Conservation (phyloP, 495 filamentous ascomycete genomes). For the Talaromyces borbonicus region DNA sequence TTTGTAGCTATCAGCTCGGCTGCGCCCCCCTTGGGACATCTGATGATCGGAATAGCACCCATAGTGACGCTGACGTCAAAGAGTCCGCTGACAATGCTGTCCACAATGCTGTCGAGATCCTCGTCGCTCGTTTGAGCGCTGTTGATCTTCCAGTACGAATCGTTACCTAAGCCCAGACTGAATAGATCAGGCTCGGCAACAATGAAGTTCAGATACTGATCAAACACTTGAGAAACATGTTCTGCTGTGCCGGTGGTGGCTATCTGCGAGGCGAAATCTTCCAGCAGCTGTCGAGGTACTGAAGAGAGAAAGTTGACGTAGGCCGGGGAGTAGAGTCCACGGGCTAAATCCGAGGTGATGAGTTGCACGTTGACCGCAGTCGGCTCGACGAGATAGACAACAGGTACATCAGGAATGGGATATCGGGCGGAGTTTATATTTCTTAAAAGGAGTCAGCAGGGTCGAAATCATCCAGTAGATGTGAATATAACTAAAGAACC, state of each 20-base stretch:
- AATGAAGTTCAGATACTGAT: conserved; percentile 97
- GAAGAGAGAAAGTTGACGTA: conserved; percentile 97
- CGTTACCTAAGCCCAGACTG: conserved; percentile 77
- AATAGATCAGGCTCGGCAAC: conserved; percentile 94
- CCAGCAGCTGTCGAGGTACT: conserved; percentile 81
- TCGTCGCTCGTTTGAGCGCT: conserved; percentile 85
- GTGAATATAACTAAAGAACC: conserved; percentile 13
- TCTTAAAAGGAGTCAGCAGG: conserved; percentile 25
- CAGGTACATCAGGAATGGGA: conserved; percentile 92
- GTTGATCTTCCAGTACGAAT: conserved; percentile 92
- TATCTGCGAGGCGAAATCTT: conserved; percentile 89
- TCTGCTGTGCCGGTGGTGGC: conserved; percentile 76
- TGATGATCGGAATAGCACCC: conserved; percentile 89
- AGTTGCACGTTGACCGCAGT: conserved; percentile 66
- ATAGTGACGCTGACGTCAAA: conserved; percentile 97
- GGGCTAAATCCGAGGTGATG: conserved; percentile 81
- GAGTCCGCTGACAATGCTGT: conserved; percentile 85
- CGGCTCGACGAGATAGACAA: conserved; percentile 91
- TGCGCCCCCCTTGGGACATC: conserved; percentile 82
- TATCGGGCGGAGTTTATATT: conserved; percentile 76
- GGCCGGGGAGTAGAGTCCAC: conserved; percentile 81
- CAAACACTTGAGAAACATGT: conserved; percentile 83
- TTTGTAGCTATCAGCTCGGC: conserved; percentile 92
- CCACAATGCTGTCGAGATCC: conserved; percentile 74
- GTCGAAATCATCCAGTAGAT: conserved; percentile 7